Conservation (phyloP, 2,329 filamentous ascomycete species). For the Monosporascus sp. region DNA sequence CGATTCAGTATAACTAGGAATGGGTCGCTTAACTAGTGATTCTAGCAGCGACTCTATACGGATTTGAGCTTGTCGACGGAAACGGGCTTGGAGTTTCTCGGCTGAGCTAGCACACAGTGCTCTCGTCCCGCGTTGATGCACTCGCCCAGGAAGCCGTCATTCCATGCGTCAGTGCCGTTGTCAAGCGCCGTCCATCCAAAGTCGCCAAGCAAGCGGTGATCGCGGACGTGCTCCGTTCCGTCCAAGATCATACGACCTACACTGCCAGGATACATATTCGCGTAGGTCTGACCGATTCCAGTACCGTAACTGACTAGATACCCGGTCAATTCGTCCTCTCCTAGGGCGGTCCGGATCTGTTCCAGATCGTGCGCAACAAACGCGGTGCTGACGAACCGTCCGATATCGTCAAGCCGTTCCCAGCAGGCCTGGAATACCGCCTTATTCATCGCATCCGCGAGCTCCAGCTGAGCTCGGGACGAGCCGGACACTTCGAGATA, state of each 20-base stretch:
- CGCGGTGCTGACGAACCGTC: conserved; percentile 40
- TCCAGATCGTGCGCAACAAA: conserved; percentile 44
- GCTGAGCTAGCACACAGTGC: conserved; percentile 38
- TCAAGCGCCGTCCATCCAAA: conserved; percentile 43
- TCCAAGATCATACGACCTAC: conserved; percentile 45
- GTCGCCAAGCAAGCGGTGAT: conserved; percentile 39
- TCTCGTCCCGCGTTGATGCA: conserved; percentile 42
- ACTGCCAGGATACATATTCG: conserved; percentile 42
- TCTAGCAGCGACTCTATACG: conserved; percentile 34
- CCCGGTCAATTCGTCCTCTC: conserved; percentile 41
- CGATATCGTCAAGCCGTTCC: conserved; percentile 37
- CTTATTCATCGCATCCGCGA: conserved; percentile 41
- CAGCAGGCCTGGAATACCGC: conserved; percentile 39
- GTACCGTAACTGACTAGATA: conserved; percentile 49
- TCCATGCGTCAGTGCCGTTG: conserved; percentile 43
- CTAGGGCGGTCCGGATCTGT: conserved; percentile 39
- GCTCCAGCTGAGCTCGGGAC: conserved; percentile 32
- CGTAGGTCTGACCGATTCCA: conserved; percentile 46
- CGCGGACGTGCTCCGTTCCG: conserved; percentile 41
- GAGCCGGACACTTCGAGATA: conserved; percentile 32
- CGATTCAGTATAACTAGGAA: conserved; percentile 30
- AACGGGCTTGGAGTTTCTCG: conserved; percentile 22
- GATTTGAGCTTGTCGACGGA: conserved; percentile 29
- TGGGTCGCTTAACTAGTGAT: conserved; percentile 32
- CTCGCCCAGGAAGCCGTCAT: conserved; percentile 44